Evolutionary conservation across 441 rosid genomes (phyloP), one percentile per base, ranked within the genome.

Genomic region (Metrosideros polymorpha): DNA sequence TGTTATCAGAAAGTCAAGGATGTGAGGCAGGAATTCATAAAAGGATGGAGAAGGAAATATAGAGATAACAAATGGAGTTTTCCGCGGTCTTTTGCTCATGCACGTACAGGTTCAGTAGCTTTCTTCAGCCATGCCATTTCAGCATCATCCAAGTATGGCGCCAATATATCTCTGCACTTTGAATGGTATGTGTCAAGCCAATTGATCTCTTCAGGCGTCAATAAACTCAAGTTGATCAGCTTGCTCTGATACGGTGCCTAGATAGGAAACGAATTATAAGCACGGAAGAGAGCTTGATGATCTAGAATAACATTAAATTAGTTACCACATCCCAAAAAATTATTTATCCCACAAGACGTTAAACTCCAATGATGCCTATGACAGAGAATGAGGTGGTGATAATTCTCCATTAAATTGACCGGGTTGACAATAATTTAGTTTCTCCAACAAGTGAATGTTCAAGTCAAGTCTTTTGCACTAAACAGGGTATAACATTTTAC

Each of bases 181-280:
- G 91, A 89, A 90, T 98, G 98, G 90, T 98, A 98, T 57, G 89
- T 87, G 91, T 98, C 95, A 56, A 96, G 84, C 98, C 98, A 98
- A 39, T 93, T 91, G 4, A 92, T 88, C 94, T 96, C 99, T 84
- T 94, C 97, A 0, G 93, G 91, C 15, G 89, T 86, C 86, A 98
- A 75, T 32, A 90, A 89, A 85, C 91, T 90, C 79, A 92, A 71
- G 87, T 98, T 84, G 4, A 98, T 95, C 93, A 98, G 87, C 92
- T 98, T 98, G 84, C 79, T 94, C 91, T 98, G 99, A 87, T 98
- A 98, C 0, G 98, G 99, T 86, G 99, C 96, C 99, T 98, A 88
- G 6, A 85, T 17, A 88, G 84, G 84, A 82, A 47, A 86, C 9
- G 35, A 76, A 12, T 50, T 35, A 63, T 7, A 43, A 56, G 47